A percentile compares a stretch with the other conserved stretches of the same genome.
These are phyloP conservation scores for Xylariaceae sp. DNA, from an alignment of 2,329 filamentous ascomycete species.

Conservation along the genomic window DNA sequence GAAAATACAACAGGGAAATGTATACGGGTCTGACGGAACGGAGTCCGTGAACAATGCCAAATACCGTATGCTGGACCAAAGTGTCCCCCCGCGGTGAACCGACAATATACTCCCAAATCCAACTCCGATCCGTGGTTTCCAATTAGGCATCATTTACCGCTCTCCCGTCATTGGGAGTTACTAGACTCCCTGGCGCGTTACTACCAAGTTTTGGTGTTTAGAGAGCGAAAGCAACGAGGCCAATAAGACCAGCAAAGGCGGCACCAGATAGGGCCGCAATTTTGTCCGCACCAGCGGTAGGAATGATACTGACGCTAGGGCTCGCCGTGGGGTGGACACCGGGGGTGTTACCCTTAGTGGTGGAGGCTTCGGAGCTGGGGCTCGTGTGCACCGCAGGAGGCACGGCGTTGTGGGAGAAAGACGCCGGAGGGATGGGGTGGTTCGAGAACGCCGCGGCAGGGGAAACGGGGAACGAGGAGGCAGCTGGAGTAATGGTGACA, in stretches of 20 bases:
- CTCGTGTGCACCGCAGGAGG: neutral
- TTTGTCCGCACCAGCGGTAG: slow-evolving; percentile 54
- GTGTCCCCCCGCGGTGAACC: slow-evolving; percentile 30
- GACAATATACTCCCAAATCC: slow-evolving; percentile 12
- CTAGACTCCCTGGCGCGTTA: slow-evolving; percentile 3
- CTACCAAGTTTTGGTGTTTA: slow-evolving; percentile 36
- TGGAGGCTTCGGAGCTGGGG: slow-evolving; percentile 7
- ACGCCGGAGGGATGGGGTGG: neutral
- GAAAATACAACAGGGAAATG: slow-evolving; percentile 39
- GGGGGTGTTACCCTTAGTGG: slow-evolving; percentile 14
- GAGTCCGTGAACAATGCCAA: slow-evolving; percentile 37
- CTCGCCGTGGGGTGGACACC: slow-evolving; percentile 14
- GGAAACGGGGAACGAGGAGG: neutral
- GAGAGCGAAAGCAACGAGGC: slow-evolving; percentile 53
- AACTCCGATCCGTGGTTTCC: slow-evolving; percentile 25
- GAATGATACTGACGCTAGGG: slow-evolving; percentile 34
- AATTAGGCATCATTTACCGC: slow-evolving; percentile 30
- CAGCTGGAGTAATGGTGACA: neutral
- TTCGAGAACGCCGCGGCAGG: neutral
- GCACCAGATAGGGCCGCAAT: slow-evolving; percentile 52
- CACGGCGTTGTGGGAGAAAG: neutral
- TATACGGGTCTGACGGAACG: slow-evolving; percentile 30
- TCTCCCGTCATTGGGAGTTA: slow-evolving; percentile 28
- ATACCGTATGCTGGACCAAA: slow-evolving; percentile 27
- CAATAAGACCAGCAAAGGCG: slow-evolving; percentile 55